phyloP scores from a whole-genome alignment of 2,329 filamentous ascomycete genomes.

The Dactylellina haptotyla region DNA sequence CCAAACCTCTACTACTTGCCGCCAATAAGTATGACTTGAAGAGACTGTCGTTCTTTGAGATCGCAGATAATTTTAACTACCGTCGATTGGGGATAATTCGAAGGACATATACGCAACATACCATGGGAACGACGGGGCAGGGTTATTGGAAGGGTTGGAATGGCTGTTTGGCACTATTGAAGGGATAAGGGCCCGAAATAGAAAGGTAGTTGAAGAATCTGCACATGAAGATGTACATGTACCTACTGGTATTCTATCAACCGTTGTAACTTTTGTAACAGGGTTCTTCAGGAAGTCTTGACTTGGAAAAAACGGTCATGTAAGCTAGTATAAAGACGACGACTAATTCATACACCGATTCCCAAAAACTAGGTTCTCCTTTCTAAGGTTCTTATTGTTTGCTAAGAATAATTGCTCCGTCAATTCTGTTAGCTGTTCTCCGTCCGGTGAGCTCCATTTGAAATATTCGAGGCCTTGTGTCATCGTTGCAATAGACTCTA shows the following conservation, averaged over 20 bases:
- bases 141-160: background rate
- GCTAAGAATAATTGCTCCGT: too few species aligned
- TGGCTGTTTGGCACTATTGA: background rate
- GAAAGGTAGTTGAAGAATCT: background rate
- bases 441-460: background rate
- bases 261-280: too few species aligned
- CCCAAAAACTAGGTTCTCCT: too few species aligned
- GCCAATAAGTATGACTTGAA: constrained; percentile 8
- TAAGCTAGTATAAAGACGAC: too few species aligned
- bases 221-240: too few species aligned
- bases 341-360: too few species aligned
- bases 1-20: background rate
- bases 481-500: background rate
- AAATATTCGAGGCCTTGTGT: background rate
- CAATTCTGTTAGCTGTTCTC: background rate
- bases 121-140: background rate
- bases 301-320: too few species aligned
- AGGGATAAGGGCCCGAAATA: background rate
- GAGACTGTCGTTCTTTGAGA: background rate
- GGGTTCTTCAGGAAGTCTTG: too few species aligned
- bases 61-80: constrained; percentile 2
- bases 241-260: too few species aligned
- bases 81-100: background rate
- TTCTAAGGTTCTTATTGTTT: too few species aligned
- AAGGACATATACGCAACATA: background rate